Conservation (phyloP, 192 early-diverging fungal genomes). For the Chytriomyces sp. region DNA sequence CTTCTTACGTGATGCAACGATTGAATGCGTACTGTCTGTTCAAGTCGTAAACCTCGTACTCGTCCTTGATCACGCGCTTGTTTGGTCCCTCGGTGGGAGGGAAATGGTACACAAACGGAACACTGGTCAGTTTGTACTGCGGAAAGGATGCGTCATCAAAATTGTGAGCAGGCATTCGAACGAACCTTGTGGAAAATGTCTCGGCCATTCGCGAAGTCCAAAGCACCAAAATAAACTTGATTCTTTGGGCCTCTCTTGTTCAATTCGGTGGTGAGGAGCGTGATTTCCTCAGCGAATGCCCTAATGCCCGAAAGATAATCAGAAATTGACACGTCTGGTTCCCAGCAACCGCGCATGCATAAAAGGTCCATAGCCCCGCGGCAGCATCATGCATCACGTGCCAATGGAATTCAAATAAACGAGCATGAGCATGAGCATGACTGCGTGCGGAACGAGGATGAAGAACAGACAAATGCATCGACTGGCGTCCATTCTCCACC, state of each 20-base stretch:
- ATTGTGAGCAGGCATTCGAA: constrained; percentile 1
- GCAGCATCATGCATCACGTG: no score
- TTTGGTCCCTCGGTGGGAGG: constrained; percentile 62
- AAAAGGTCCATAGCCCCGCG: no score
- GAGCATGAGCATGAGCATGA: no score
- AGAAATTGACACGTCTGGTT: no score
- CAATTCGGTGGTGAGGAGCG: constrained; percentile 60
- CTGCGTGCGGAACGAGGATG: no score
- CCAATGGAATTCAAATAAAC: background rate
- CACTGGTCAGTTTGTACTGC: constrained; percentile 56
- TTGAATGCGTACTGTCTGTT: constrained; percentile 45
- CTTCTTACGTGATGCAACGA: background rate
- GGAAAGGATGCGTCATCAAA: background rate
- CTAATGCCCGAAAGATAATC: no score
- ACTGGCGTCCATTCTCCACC: no score
- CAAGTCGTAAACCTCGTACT: constrained; percentile 64
- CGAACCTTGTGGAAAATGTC: constrained; percentile 66
- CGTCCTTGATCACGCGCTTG: constrained; percentile 41
- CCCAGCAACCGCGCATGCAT: no score
- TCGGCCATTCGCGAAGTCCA: constrained; percentile 69
- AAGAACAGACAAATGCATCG: no score
- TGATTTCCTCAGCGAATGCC: constrained; percentile 70
- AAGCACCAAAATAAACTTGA: constrained; percentile 59
- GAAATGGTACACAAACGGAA: constrained; percentile 69
- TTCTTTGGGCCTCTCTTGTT: constrained; percentile 33